These are phyloP conservation scores for Penicillium flavigenum DNA, from an alignment of 495 filamentous ascomycete genomes.

Conservation along the genomic window DNA sequence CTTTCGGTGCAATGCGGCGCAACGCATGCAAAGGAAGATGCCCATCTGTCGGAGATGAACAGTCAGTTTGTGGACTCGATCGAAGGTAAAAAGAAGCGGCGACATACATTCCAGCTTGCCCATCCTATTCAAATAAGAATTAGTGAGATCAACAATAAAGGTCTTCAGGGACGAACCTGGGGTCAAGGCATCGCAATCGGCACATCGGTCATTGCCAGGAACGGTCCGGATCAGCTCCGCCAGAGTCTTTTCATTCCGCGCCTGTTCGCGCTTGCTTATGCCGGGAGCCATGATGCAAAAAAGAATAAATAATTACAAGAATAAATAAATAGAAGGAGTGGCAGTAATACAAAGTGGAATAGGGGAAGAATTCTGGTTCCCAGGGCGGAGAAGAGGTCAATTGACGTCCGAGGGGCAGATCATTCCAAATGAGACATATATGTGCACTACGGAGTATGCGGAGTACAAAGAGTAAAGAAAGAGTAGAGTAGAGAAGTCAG, in stretches of 20 bases:
- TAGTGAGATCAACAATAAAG: conserved; percentile 7
- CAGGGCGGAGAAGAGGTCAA: conserved; percentile 18
- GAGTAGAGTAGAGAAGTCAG: background rate
- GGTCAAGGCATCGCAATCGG: conserved; percentile 88
- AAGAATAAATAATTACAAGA: conserved; percentile 8
- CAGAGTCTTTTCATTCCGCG: conserved; percentile 88
- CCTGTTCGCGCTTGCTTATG: conserved; percentile 90
- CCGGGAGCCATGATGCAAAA: conserved; percentile 49
- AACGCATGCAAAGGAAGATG: conserved; percentile 96
- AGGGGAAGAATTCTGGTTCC: conserved; percentile 20
- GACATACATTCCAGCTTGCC: conserved; percentile 97
- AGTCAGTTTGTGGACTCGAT: conserved; percentile 24
- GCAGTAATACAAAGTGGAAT: conserved; percentile 23
- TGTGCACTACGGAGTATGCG: background rate
- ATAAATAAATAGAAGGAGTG: conserved; percentile 16
- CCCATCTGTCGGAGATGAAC: conserved; percentile 63
- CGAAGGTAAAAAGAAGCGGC: background rate
- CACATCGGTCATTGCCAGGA: conserved; percentile 91
- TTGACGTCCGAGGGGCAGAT: conserved; percentile 12
- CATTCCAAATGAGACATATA: conserved; percentile 1
- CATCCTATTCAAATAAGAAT: conserved; percentile 59
- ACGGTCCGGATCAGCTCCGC: conserved; percentile 87
- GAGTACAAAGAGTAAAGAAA: background rate
- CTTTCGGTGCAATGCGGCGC: conserved; percentile 92
- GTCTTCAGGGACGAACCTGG: conserved; percentile 63